Base-by-base conservation (phyloP, 139 green algal genomes). In the Ostreobium quekettii region DNA sequence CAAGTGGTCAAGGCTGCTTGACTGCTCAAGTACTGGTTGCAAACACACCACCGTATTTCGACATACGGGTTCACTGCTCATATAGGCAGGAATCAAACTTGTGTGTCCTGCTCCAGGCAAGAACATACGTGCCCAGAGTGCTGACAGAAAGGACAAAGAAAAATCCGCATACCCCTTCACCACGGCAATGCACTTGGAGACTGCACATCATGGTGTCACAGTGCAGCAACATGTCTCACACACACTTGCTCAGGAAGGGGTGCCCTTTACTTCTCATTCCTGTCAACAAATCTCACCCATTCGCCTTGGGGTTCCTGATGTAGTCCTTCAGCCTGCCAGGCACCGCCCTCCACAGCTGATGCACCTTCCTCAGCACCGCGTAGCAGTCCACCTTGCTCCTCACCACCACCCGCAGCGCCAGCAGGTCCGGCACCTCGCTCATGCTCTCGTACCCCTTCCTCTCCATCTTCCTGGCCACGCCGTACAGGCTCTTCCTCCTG, bases 401-500 rank as follows among this genome's bases (percentile, higher is more conserved):
- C 32, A 97, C 89, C 28, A 98, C 86, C 1, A 97, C 71, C 19
- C 93, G 79, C 67, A 97, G 71, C 22, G 89, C 93, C 2, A 87
- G 81, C 61, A 94, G 75, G 77, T 96, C 89, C 57, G 80, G 80
- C 33, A 95, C 83, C 42, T 82, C 66, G 28, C 86, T 73, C 32
- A 89, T 36, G 11, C 64, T 60, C 32, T 80, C 71, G 2, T 37
- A 69, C 28, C 64, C 60, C 26, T 76, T 67, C n/a, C 53, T 66
- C n/a, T 60, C 1, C 83, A 97, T 92, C 75, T 97, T 97, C 1
- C 68, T 67, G 65, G 75, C 88, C 63, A 97, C 86, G 26, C 85
- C 87, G 59, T 86, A 96, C 64, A 98, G 74, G 68, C 91, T 93
- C 79, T 97, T 98, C 28, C 86, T 83, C 7, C 92, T 82, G 3